A percentile compares a stretch with the other conserved stretches of the same genome.
These are phyloP conservation scores for Wickerhamiella spandovensis DNA, from an alignment of 805 yeast genomes.

Conservation along the genomic window DNA sequence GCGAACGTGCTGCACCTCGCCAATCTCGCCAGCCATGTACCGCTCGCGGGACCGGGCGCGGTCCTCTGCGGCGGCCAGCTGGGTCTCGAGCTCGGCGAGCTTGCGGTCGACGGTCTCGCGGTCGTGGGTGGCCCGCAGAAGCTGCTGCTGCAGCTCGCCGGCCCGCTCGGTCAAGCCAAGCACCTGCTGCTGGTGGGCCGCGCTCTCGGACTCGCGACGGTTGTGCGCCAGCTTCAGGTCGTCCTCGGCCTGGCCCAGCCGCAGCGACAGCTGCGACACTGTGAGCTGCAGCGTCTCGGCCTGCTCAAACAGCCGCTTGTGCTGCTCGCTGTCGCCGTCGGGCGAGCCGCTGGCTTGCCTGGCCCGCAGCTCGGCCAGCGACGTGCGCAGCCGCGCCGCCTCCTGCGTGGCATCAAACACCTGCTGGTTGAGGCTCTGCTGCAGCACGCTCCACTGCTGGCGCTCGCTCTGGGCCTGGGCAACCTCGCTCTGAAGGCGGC, in stretches of 20 bases:
- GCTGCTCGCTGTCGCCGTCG: slow-evolving; percentile 32
- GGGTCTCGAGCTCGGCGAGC: neutral
- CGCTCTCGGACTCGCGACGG: slow-evolving; percentile 43
- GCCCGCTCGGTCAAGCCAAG: slow-evolving; percentile 29
- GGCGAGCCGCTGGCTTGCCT: neutral
- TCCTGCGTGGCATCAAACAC: slow-evolving; percentile 27
- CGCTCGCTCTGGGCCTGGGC: neutral
- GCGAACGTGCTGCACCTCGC: neutral
- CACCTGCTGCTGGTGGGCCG: slow-evolving; percentile 33
- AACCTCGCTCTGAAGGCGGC: neutral
- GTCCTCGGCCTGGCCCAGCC: slow-evolving; percentile 33
- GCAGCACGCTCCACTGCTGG: neutral
- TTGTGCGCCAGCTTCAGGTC: slow-evolving; percentile 42
- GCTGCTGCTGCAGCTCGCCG: slow-evolving; percentile 30
- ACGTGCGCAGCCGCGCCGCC: slow-evolving; percentile 40
- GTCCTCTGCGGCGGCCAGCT: neutral
- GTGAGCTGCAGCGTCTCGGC: slow-evolving; percentile 38
- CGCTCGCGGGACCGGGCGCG: neutral
- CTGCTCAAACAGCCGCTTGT: slow-evolving; percentile 36
- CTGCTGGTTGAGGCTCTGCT: neutral
- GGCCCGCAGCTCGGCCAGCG: slow-evolving; percentile 47
- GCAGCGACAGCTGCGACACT: slow-evolving; percentile 31
- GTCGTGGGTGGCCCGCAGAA: neutral
- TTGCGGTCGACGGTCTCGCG: neutral
- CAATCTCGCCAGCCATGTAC: neutral